Percentiles rank a stretch among this genome's conserved stretches.
These are phyloP conservation scores for Penicillium goetzii DNA, from an alignment of 495 filamentous ascomycete genomes.

Conservation along the genomic window DNA sequence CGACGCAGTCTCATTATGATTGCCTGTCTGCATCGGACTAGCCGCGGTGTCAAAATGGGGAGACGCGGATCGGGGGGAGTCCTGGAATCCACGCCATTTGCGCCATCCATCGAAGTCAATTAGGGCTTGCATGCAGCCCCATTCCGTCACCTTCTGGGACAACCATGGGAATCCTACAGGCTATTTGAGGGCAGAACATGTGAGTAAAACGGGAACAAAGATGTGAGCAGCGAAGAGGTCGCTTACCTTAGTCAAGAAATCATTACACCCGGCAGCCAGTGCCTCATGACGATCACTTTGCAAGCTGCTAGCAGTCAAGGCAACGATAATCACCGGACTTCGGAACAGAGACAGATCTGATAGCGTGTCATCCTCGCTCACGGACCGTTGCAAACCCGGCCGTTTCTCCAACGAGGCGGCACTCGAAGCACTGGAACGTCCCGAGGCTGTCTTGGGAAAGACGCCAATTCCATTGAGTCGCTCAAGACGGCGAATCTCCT, in stretches of 20 bases:
- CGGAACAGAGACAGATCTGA: conserved; percentile 76
- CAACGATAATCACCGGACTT: conserved; percentile 96
- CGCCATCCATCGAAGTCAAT: conserved; percentile 99
- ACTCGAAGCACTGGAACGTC: conserved; percentile 43
- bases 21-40: conserved; percentile 41
- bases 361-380: conserved; percentile 67
- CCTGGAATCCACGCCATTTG: conserved; percentile 86
- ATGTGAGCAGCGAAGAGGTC: neutral
- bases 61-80: conserved; percentile 33
- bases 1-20: conserved; percentile 14
- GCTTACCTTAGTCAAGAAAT: conserved; percentile 95
- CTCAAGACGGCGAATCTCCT: conserved; percentile 91
- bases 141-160: conserved; percentile 96
- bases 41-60: conserved; percentile 28
- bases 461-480: conserved; percentile 88
- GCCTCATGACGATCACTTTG: conserved; percentile 96
- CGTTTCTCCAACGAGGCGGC: conserved; percentile 31
- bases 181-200: conserved; percentile 46
- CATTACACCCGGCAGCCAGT: conserved; percentile 93
- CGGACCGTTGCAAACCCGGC: conserved; percentile 30
- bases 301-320: conserved; percentile 87
- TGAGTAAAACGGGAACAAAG: conserved; percentile 11
- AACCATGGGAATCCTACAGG: conserved; percentile 98
- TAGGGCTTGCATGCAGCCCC: conserved; percentile 98
- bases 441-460: conserved; percentile 62